A percentile compares a stretch with the other conserved stretches of the same genome.
Conservation (phyloP, 805 yeast genomes). For the Diddensiella caesifluorescens region DNA sequence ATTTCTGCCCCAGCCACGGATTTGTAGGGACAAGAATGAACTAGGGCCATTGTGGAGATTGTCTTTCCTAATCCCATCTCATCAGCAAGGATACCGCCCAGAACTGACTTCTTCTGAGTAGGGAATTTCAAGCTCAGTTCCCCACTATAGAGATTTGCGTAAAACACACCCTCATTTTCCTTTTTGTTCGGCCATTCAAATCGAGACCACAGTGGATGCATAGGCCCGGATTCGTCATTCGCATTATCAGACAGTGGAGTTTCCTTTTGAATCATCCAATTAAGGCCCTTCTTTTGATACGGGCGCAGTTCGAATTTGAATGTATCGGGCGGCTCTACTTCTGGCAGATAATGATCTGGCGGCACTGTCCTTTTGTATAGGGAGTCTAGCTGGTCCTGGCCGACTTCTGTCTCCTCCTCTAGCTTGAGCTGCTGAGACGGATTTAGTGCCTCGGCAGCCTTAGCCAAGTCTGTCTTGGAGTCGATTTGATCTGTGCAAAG, state of each 20-base stretch:
- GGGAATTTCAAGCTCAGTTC: slow-evolving; percentile 70
- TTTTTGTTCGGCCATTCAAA: slow-evolving; percentile 61
- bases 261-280: slow-evolving; percentile 87
- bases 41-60: slow-evolving; percentile 69
- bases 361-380: slow-evolving; percentile 71
- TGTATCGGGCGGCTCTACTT: slow-evolving; percentile 54
- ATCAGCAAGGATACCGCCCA: slow-evolving; percentile 90
- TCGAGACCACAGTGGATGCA: slow-evolving; percentile 84
- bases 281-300: slow-evolving; percentile 78
- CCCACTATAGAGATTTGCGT: slow-evolving; percentile 75
- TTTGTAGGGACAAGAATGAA: slow-evolving; percentile 41
- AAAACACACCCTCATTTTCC: slow-evolving; percentile 48
- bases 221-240: slow-evolving; percentile 35
- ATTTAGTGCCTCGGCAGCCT: slow-evolving; percentile 10
- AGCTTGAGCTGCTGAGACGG: neutral
- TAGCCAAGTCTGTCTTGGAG: slow-evolving; percentile 7
- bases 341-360: slow-evolving; percentile 51
- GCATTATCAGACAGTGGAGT: slow-evolving; percentile 43
- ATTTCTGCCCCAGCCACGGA: slow-evolving; percentile 3
- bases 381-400: slow-evolving; percentile 67
- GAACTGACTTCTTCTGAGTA: slow-evolving; percentile 48
- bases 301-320: slow-evolving; percentile 59
- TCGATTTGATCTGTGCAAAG: slow-evolving; percentile 14
- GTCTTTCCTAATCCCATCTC: slow-evolving; percentile 98
- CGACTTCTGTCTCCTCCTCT: slow-evolving; percentile 43